Percentiles rank a stretch among this genome's conserved stretches.
Evolutionary conservation across 805 yeast species (phyloP).

Genomic region (Tetrapisispora namnaoensis): DNA sequence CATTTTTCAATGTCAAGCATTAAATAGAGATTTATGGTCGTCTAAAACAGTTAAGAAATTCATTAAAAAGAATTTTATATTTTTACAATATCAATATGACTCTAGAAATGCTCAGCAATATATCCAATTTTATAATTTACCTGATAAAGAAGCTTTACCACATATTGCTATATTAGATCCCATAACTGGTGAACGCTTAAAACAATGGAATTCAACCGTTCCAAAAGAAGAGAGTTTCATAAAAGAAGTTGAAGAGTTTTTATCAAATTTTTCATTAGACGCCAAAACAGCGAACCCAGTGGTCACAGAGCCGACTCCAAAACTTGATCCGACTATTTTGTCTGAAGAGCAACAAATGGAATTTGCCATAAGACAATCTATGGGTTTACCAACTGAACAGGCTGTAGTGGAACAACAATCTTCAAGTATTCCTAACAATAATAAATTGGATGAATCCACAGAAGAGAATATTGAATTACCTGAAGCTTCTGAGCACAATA

Average conservation of each 20-base stretch:
- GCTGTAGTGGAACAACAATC: slow-evolving; percentile 8
- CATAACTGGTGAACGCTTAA: slow-evolving; percentile 84
- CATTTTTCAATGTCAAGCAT: slow-evolving; percentile 79
- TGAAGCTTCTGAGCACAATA: slow-evolving; percentile 17
- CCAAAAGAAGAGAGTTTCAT: slow-evolving; percentile 55
- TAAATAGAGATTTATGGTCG: slow-evolving; percentile 93
- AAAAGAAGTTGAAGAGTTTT: slow-evolving; percentile 59
- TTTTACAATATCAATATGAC: slow-evolving; percentile 76
- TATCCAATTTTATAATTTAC: slow-evolving; percentile 59
- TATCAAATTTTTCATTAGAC: slow-evolving; percentile 53
- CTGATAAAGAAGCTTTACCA: slow-evolving; percentile 46
- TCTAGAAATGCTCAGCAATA: slow-evolving; percentile 67
- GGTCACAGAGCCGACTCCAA: slow-evolving; percentile 45
- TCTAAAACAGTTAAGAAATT: slow-evolving; percentile 50
- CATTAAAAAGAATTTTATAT: slow-evolving; percentile 61
- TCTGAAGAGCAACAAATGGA: slow-evolving; percentile 81
- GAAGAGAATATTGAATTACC: not conserved
- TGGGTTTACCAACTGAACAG: slow-evolving; percentile 31
- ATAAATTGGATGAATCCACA: slow-evolving; percentile 3
- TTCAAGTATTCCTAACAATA: not conserved
- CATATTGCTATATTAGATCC: slow-evolving; percentile 92
- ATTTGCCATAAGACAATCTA: slow-evolving; percentile 59
- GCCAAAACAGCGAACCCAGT: slow-evolving; percentile 57
- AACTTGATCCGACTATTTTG: slow-evolving; percentile 52
- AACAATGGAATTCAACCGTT: slow-evolving; percentile 58